phyloP scores from a whole-genome alignment of 2,329 filamentous ascomycete species.

The Alternaria sp. region DNA sequence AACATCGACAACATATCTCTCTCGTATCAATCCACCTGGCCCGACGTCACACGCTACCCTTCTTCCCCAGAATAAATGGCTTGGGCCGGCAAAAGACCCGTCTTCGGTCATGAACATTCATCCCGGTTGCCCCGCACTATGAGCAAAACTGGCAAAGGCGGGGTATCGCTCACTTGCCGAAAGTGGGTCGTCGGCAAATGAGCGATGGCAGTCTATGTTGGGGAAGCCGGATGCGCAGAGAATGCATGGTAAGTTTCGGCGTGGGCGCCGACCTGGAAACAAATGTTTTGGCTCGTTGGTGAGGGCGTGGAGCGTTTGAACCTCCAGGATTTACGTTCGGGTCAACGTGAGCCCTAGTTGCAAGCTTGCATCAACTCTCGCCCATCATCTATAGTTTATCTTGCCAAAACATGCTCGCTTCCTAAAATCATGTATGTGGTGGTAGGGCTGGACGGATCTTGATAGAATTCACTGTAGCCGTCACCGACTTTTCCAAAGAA shows the following conservation, averaged over 20 bases:
- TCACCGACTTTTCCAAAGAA: not conserved
- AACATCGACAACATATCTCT: constrained; percentile 1
- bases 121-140: constrained; percentile 33
- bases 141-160: constrained; percentile 26
- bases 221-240: constrained; percentile 16
- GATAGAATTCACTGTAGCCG: not conserved
- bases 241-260: not conserved
- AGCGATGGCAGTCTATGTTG: constrained; percentile 21
- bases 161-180: constrained; percentile 28
- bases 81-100: constrained; percentile 30
- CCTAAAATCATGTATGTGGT: not conserved
- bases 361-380: not conserved
- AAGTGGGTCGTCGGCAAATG: constrained; percentile 30
- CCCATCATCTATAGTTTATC: not conserved
- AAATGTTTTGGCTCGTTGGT: not conserved
- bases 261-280: constrained; percentile 6
- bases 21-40: constrained; percentile 9
- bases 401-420: not conserved
- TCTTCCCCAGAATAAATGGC: not conserved
- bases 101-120: constrained; percentile 25
- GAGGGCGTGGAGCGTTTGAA: not conserved
- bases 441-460: not conserved
- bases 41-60: constrained; percentile 10
- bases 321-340: not conserved
- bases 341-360: not conserved